Percentiles rank a stretch among this genome's conserved stretches.
Evolutionary conservation across 2,329 filamentous ascomycete species (phyloP).

Genomic region (Aspergillus quadricinctus): DNA sequence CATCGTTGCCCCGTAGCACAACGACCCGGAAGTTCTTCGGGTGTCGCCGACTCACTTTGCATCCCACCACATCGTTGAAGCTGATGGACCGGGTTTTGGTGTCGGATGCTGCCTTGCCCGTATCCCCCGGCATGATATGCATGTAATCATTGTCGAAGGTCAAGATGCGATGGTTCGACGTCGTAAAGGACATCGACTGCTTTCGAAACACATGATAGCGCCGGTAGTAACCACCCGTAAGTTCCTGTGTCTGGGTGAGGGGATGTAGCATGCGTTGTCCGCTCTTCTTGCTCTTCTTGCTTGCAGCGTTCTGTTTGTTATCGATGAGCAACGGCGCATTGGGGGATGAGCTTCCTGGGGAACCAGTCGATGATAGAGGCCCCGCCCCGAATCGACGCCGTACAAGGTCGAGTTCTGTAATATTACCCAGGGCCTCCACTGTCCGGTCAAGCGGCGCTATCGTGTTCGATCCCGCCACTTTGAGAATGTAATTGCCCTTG

Average conservation of each 20-base stretch:
- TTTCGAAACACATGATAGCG: slow-evolving; percentile 62
- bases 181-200: slow-evolving; percentile 61
- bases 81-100: slow-evolving; percentile 59
- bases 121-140: slow-evolving; percentile 57
- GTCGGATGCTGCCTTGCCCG: slow-evolving; percentile 51
- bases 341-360: slow-evolving; percentile 58
- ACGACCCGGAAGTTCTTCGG: slow-evolving; percentile 60
- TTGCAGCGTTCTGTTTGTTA: slow-evolving; percentile 15
- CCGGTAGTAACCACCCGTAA: slow-evolving; percentile 51
- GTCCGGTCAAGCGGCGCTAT: slow-evolving; percentile 61
- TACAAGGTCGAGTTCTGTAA: slow-evolving; percentile 58
- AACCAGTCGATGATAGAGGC: slow-evolving; percentile 52
- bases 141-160: slow-evolving; percentile 63
- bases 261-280: slow-evolving; percentile 41
- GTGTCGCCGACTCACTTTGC: slow-evolving; percentile 61
- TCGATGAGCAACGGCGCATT: slow-evolving; percentile 60
- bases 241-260: slow-evolving; percentile 45
- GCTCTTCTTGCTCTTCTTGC: slow-evolving; percentile 36
- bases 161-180: slow-evolving; percentile 56
- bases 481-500: slow-evolving; percentile 59
- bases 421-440: slow-evolving; percentile 58
- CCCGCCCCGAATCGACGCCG: slow-evolving; percentile 60
- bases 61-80: slow-evolving; percentile 60
- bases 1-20: slow-evolving; percentile 57
- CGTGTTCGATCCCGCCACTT: slow-evolving; percentile 60